phyloP scores from a whole-genome alignment of 805 yeast species.

The Nakazawaea ishiwadae region DNA sequence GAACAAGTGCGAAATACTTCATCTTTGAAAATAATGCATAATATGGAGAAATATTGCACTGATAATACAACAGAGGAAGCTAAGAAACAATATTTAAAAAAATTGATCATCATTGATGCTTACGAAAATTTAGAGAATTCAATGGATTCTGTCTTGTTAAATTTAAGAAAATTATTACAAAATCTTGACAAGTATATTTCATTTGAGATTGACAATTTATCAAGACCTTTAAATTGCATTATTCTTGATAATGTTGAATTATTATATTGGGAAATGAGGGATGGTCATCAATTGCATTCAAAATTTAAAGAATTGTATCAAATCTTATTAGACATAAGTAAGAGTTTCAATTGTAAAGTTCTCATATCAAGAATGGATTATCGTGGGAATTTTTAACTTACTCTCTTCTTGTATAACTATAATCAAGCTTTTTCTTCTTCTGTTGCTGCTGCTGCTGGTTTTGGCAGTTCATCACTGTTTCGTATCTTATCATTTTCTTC shows the following conservation, averaged over 20 bases:
- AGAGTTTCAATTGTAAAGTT: background rate
- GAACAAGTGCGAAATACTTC: constrained; percentile 5
- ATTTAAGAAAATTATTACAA: background rate
- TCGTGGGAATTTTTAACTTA: too few species aligned
- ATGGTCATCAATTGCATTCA: background rate
- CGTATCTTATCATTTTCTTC: too few species aligned
- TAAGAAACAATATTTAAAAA: background rate
- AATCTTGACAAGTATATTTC: background rate
- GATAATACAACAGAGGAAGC: background rate
- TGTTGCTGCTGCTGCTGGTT: too few species aligned
- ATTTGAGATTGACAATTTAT: background rate
- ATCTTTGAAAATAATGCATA: constrained; percentile 1
- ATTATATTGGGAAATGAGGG: constrained; percentile 4
- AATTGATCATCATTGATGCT: too few species aligned
- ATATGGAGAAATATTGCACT: too few species aligned
- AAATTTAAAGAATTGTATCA: constrained; percentile 1
- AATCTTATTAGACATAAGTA: background rate
- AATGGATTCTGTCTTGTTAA: background rate
- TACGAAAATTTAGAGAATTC: too few species aligned
- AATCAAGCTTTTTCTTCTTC: too few species aligned
- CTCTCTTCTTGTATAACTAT: too few species aligned
- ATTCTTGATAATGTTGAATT: constrained; percentile 6
- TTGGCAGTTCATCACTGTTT: too few species aligned
- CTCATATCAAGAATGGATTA: background rate
- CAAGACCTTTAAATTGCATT: constrained; percentile 4